Evolutionary conservation across 2,329 filamentous ascomycete genomes (phyloP), one percentile per base, ranked within the genome.

Genomic region (Hypocreales sp.): DNA sequence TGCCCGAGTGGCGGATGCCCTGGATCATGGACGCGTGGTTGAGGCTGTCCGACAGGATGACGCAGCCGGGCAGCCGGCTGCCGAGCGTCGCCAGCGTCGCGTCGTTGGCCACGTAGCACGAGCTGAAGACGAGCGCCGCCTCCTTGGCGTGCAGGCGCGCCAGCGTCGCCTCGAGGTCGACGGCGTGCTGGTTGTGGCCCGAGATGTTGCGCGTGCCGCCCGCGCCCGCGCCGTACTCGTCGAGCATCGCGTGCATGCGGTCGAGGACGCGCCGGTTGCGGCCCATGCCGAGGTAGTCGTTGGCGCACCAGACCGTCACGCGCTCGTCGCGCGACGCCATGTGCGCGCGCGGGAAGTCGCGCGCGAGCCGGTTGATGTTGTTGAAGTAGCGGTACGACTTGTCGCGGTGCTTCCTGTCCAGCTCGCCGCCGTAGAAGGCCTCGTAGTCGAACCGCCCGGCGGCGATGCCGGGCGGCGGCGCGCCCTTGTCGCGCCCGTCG

Each of bases 361-460:
- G 82, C 39, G 90, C 90, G 34, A 98, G 67, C 20, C 90, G 84
- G 50, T 98, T 98, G 72, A 98, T 98, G 64, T 98, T 98, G 68
- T 98, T 98, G 66, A 98, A 98, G 64, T 95, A 95, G 48, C 90
- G 82, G 63, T 98, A 98, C 28, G 86, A 94, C 63, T 94, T 95
- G 67, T 98, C 90, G 67, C 92, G 86, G 68, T 93, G 90, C 64
- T 98, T 98, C 71, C 94, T 95, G 44, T 94, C 83, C 40, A 98
- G 59, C 54, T 98, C 87, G 35, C 61, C 61, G 38, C 76, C 60
- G 59, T 95, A 98, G 56, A 94, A 98, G 25, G 54, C 70, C 45
- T 93, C 75, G 47, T 98, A 98, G 55, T 95, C 69, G 55, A 94
- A 98, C 45, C 75, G 22, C 44, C 35, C 35, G 18, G 42, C 20